These are phyloP conservation scores for Paramecium tetraurelia DNA, from an alignment of 73 alveolate species.

Conservation along the genomic window DNA sequence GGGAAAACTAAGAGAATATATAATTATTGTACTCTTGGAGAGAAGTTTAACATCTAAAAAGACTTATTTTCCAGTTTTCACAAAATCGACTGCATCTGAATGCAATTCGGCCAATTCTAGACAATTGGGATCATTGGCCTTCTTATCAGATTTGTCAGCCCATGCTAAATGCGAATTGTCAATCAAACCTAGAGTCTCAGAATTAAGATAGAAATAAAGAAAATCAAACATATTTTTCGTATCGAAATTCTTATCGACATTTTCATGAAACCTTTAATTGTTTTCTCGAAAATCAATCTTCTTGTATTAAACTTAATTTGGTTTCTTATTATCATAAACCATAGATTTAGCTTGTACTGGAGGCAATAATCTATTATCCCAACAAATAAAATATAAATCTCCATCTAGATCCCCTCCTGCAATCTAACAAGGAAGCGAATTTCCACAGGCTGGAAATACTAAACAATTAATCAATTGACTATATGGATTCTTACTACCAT, in stretches of 20 bases:
- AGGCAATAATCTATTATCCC: constrained; percentile 73
- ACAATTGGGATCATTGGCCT: constrained; percentile 77
- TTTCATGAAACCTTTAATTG: background rate
- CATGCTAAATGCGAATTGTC: constrained; percentile 84
- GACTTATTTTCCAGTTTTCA: constrained; percentile 76
- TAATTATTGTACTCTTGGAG: constrained; percentile 21
- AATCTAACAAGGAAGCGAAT: constrained; percentile 40
- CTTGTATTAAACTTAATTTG: background rate
- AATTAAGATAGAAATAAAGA: constrained; percentile 70
- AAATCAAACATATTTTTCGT: constrained; percentile 75
- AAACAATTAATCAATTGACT: background rate
- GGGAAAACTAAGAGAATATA: constrained; percentile 68
- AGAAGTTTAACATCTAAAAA: constrained; percentile 44
- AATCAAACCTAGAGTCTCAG: constrained; percentile 80
- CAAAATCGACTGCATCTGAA: constrained; percentile 90
- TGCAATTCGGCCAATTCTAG: constrained; percentile 76
- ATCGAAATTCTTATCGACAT: background rate
- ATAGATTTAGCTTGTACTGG: constrained; percentile 64
- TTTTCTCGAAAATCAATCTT: constrained; percentile 15
- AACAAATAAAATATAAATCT: constrained; percentile 79
- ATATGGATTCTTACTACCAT: constrained; percentile 44
- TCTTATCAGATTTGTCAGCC: constrained; percentile 75
- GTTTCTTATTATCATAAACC: constrained; percentile 62
- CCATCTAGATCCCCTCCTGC: constrained; percentile 70
- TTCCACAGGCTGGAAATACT: background rate